phyloP scores from a whole-genome alignment of 495 filamentous ascomycete species.

The Lepidopterella palustris region DNA sequence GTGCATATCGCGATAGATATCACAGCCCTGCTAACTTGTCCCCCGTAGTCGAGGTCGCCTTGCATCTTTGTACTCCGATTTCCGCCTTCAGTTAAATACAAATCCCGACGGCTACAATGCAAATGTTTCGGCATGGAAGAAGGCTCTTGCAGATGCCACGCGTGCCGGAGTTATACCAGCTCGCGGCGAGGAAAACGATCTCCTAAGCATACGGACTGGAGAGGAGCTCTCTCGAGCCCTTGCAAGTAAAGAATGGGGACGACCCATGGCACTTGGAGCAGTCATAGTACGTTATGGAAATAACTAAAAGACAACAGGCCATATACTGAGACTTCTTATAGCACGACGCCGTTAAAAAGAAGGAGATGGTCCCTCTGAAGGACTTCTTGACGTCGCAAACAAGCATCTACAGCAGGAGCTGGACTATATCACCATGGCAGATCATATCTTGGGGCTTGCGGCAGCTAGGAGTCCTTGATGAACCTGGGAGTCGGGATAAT shows the following conservation, averaged over 20 bases:
- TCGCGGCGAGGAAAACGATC: conserved; percentile 37
- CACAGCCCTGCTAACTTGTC: neutral
- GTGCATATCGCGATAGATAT: neutral
- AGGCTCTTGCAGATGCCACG: conserved; percentile 61
- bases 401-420: conserved; percentile 55
- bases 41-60: conserved; percentile 61
- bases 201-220: conserved; percentile 60
- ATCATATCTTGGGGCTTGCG: conserved; percentile 70
- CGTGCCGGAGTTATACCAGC: conserved; percentile 58
- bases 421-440: conserved; percentile 50
- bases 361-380: conserved; percentile 60
- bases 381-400: conserved; percentile 53
- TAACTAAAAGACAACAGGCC: neutral
- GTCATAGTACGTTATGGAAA: conserved; percentile 54
- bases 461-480: conserved; percentile 57
- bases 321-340: conserved; percentile 18
- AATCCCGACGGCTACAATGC: conserved; percentile 89
- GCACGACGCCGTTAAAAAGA: conserved; percentile 62
- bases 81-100: conserved; percentile 63
- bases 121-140: conserved; percentile 79
- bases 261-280: conserved; percentile 71
- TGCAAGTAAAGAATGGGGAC: conserved; percentile 71
- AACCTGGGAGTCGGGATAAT: conserved; percentile 42
- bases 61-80: conserved; percentile 91
- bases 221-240: conserved; percentile 63